Evolutionary conservation across 1,284 basidiomycete species (phyloP), one percentile per base, ranked within the genome.

Genomic region (Cronartium quercuum): DNA sequence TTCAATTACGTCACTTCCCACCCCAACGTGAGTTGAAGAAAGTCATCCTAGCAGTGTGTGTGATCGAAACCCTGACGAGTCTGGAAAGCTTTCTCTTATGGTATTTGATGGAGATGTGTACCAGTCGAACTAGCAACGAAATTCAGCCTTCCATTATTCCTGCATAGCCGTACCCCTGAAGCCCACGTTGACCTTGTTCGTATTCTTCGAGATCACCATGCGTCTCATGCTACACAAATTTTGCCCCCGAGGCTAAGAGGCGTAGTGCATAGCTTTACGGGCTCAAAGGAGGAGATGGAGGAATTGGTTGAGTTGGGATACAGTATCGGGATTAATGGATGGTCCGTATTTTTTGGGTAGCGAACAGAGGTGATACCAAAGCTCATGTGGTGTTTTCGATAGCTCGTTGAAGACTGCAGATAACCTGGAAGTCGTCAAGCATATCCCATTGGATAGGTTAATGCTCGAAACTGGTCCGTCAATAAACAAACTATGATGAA

Each of bases 241-340:
- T 88, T 89, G 76, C 85, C 85, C 18, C 84, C 85, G 83, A 88
- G 71, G 87, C 85, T 84, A 58, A 87, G 90, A 10, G 91, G 90
- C 0, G 91, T 94, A 7, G 91, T 92, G 7, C 93, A 94, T 82
- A 91, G 89, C 78, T 93, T 93, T 82, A 93, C 91, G 0, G 92
- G 92, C 0, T 87, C 86, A 0, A 77, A 80, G 0, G 85, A 85
- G 34, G 91, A 94, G 81, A 87, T 87, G 62, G 79, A 83, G 7
- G 90, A 94, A 80, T 82, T 91, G 71, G 87, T 93, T 18, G 73
- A 76, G 13, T 68, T 81, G 24, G 80, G 79, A 4, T 76, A 80
- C 7, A 81, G 76, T 63, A 76, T 76, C 37, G 76, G 68, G 24
- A 60, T 76, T 13, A 75, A 75, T 41, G 69, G 69, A 65, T 73